Percentiles rank a stretch among this genome's conserved stretches.
Conservation (phyloP, 441 rosid species). For the Populus hybrid region DNA sequence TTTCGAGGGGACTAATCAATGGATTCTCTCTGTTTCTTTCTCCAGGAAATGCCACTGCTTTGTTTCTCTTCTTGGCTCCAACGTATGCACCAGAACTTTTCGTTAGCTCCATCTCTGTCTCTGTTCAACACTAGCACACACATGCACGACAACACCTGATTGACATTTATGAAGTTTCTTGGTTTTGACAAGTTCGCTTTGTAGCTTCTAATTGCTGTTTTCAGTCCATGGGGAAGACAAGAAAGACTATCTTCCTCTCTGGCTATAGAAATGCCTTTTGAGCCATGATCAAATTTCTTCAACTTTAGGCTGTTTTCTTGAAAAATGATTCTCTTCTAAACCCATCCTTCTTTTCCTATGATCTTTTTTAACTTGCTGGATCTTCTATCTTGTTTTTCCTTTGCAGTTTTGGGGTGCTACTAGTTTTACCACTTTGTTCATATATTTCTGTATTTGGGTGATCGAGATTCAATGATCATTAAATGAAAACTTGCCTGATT, state of each 20-base stretch:
- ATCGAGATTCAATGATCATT: background rate
- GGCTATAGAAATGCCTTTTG: background rate
- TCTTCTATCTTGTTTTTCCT: background rate
- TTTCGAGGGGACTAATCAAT: background rate
- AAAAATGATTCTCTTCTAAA: background rate
- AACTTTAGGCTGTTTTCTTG: background rate
- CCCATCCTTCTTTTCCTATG: background rate
- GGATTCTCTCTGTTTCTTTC: slow-evolving; percentile 5
- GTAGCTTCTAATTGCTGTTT: background rate
- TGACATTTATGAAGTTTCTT: background rate
- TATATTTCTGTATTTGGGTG: background rate
- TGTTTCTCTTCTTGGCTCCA: slow-evolving; percentile 91
- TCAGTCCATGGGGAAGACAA: background rate
- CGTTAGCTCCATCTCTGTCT: slow-evolving; percentile 6
- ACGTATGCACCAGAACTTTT: slow-evolving; percentile 34
- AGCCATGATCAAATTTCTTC: background rate
- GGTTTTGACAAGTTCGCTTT: background rate
- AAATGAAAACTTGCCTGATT: background rate
- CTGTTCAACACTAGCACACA: background rate
- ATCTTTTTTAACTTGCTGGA: background rate
- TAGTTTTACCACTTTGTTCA: background rate
- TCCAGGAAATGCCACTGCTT: slow-evolving; percentile 83
- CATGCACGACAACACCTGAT: background rate
- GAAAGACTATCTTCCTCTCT: background rate
- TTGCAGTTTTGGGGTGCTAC: background rate